Evolutionary conservation across 2,329 filamentous ascomycete species (phyloP).

Genomic region (Ophiostoma sp.): DNA sequence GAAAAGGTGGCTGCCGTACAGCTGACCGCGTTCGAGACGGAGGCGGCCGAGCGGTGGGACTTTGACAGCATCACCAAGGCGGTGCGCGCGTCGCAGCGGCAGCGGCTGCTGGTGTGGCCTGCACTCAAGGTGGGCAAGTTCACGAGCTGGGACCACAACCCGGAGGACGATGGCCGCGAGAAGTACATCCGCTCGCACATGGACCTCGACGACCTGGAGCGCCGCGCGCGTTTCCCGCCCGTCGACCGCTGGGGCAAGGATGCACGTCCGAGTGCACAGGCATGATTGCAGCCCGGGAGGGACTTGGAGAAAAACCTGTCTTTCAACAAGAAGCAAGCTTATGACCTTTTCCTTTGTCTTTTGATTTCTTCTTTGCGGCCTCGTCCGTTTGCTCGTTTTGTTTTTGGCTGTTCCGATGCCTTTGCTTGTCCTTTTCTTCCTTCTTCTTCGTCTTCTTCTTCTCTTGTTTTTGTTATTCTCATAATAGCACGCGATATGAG

Average conservation of each 20-base stretch:
- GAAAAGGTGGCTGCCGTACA: conserved; percentile 45
- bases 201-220: conserved; percentile 73
- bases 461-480: too few species aligned
- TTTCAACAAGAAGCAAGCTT: background rate
- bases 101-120: conserved; percentile 70
- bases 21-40: conserved; percentile 63
- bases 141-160: conserved; percentile 81
- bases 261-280: conserved; percentile 29
- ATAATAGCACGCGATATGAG: background rate
- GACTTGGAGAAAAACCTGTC: too few species aligned
- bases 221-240: conserved; percentile 65
- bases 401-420: background rate
- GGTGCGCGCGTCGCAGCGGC: conserved; percentile 71
- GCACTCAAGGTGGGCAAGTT: conserved; percentile 71
- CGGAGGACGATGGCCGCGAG: conserved; percentile 60
- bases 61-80: conserved; percentile 69
- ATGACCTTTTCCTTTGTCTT: background rate
- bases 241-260: conserved; percentile 53
- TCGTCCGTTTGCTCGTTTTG: background rate
- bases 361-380: background rate
- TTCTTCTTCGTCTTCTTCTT: background rate
- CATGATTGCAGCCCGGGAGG: background rate
- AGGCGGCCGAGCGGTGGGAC: conserved; percentile 74
- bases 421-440: background rate
- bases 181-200: conserved; percentile 83